Base-by-base conservation (phyloP, 495 filamentous ascomycete species). In the Penicillium pancosmium region DNA sequence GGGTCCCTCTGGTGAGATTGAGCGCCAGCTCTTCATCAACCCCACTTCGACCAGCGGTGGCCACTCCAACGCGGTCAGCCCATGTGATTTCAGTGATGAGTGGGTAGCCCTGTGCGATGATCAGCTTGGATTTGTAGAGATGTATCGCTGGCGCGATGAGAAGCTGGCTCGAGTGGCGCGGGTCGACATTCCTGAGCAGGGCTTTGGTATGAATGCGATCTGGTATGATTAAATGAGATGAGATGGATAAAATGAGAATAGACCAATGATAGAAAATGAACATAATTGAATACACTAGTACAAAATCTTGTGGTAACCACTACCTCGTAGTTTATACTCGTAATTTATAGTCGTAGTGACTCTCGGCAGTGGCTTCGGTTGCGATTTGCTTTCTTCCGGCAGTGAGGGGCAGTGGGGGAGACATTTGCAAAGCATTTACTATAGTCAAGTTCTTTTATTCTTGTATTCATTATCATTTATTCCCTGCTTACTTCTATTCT, bases 201-300 rank as follows among this genome's bases (percentile, higher is more conserved):
- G 91, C 50, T 93, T 92, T 73, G 89, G 88, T 1, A 93, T 93
- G 90, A 93, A 94, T 77, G 91, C 89, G 34, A 91, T 93, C 64
- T 93, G 90, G 90, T 92, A 91, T 72, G 88, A 93, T 48, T 48
- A 48, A 11, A 48, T 27, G 23, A 31, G 21, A 44, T 9, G 15
- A 18, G 23, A 23, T 4, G 23, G 23, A 23, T 23, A 23, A 9
- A 44, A n/a, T 19, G 16, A 3, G 18, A 18, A 44, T 44, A 44
- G n/a, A 44, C 6, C n/a, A 6, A 43, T 43, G 13, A 16, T 44
- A 19, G 5, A 44, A 3, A 44, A 44, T 19, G n/a, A 44, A 16
- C 36, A 44, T 44, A 19, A 43, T 15, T 43, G 34, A 36, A 36
- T 36, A 36, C 12, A 36, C 34, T 3, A 36, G 23, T 23, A 23